Evolutionary conservation across 2,329 filamentous ascomycete species (phyloP), one percentile per base, ranked within the genome.

Genomic region (Botrytis squamosa): DNA sequence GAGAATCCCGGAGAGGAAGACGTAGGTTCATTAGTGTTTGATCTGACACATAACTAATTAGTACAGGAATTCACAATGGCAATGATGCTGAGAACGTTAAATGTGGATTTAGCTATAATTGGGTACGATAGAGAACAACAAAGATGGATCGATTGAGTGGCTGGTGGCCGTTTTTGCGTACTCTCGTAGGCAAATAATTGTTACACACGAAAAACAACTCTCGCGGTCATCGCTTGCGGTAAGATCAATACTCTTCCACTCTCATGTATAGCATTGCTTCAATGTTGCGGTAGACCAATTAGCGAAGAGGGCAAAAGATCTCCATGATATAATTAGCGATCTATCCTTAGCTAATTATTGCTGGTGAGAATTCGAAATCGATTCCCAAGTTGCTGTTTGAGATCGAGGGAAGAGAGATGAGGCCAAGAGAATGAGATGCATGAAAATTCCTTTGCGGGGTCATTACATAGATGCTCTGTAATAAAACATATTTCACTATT

Each of bases 31-130:
- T 49, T 25, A 83, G 83, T 74, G 36, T 46, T 40, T 22, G 46
- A 29, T 29, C 46, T 40, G 38, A 38, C 49, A 67, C 29, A 42
- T 29, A 20, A 57, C 74, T 77, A 67, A 77, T 63, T 22, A 52
- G 14, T 60, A 10, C 76, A 90, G 89, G 86, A 86, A 20, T 92
- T 92, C 78, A 91, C 89, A 20, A 91, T 93, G 86, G 89, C 87
- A 66, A 89, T 88, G 86, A 92, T 92, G 90, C 84, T 93, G 25
- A 86, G 86, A 76, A 88, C 86, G 44, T 82, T 92, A 74, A 90
- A 91, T 78, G 87, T 92, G 73, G 89, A 91, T 72, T 81, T 88
- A 7, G 83, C 85, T 67, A 79, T 88, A n/a, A 90, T 93, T 76
- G 90, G 90, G 8, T 92, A 88, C 80, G 89, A 91, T 80, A 84